Conservation (phyloP, 805 yeast species). For the Teunomyces kruisii region DNA sequence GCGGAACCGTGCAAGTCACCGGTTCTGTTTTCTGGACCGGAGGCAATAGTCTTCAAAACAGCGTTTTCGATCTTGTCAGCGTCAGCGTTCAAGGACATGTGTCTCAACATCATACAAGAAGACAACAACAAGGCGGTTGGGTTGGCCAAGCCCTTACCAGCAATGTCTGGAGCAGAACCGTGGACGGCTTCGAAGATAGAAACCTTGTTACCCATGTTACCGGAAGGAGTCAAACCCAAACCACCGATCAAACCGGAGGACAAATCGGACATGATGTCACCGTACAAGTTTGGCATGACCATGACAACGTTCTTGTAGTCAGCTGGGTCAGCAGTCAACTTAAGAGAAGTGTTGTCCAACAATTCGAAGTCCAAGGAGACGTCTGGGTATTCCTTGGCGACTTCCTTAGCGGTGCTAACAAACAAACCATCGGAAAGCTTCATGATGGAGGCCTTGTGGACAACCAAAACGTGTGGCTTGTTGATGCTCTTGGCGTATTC, state of each 20-base stretch:
- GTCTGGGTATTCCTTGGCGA: slow-evolving; percentile 90
- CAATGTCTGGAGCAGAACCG: slow-evolving; percentile 99
- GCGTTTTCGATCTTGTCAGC: slow-evolving; percentile 89
- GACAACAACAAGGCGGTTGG: slow-evolving; percentile 96
- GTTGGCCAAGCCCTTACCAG: slow-evolving; percentile 98
- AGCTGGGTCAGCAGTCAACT: slow-evolving; percentile 84
- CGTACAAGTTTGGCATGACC: slow-evolving; percentile 99
- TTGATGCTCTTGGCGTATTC: slow-evolving; percentile 90
- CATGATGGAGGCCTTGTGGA: slow-evolving; percentile 98
- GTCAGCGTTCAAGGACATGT: slow-evolving; percentile 82
- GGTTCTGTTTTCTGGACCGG: slow-evolving; percentile 94
- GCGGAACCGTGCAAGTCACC: slow-evolving; percentile 95
- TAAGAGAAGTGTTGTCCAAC: slow-evolving; percentile 93
- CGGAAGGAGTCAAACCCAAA: slow-evolving; percentile 97
- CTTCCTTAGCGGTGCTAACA: slow-evolving; percentile 85
- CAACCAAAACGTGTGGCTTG: slow-evolving; percentile 88
- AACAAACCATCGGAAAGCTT: slow-evolving; percentile 97
- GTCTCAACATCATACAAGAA: slow-evolving; percentile 98
- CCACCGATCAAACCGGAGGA: slow-evolving; percentile 98
- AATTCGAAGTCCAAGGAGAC: slow-evolving; percentile 80
- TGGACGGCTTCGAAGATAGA: slow-evolving; percentile 99
- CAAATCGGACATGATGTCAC: slow-evolving; percentile 97
- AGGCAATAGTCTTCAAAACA: slow-evolving; percentile 84
- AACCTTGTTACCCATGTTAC: slow-evolving; percentile 98
- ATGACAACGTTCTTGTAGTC: slow-evolving; percentile 84